Evolutionary conservation across 495 filamentous ascomycete genomes (phyloP).

Genomic region (Platismatia glauca): DNA sequence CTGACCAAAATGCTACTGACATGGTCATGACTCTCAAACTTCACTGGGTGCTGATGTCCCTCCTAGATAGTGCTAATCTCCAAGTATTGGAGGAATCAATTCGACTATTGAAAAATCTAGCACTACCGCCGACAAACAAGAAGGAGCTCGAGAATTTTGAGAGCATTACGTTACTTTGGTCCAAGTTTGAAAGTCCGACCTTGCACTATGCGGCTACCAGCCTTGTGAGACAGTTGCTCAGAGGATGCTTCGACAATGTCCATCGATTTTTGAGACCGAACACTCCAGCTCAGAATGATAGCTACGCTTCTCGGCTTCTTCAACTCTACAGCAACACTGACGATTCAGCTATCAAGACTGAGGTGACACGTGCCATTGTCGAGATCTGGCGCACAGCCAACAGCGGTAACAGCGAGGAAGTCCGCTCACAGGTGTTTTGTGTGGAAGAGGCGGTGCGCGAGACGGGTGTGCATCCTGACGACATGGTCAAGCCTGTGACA

Average conservation of each 20-base stretch:
- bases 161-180: slow-evolving; percentile 55
- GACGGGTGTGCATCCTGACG: slow-evolving; percentile 32
- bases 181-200: slow-evolving; percentile 38
- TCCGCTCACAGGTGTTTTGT: no score
- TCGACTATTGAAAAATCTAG: slow-evolving; percentile 73
- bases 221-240: slow-evolving; percentile 56
- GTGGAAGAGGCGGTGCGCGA: neutral
- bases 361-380: slow-evolving; percentile 58
- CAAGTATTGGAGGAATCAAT: slow-evolving; percentile 58
- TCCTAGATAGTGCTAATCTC: slow-evolving; percentile 39
- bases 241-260: slow-evolving; percentile 46
- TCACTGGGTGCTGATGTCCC: slow-evolving; percentile 45
- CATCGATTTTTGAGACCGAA: slow-evolving; percentile 32
- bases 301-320: slow-evolving; percentile 41
- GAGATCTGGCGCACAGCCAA: slow-evolving; percentile 53
- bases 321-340: slow-evolving; percentile 50
- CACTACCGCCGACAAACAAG: slow-evolving; percentile 59
- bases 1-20: slow-evolving; percentile 49
- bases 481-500: slow-evolving; percentile 44
- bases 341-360: slow-evolving; percentile 57
- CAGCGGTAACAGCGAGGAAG: slow-evolving; percentile 27
- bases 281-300: slow-evolving; percentile 24
- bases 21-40: slow-evolving; percentile 48
- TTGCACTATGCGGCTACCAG: slow-evolving; percentile 6
- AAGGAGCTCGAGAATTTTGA: slow-evolving; percentile 47